Evolutionary conservation across 2,329 filamentous ascomycete genomes (phyloP), one percentile per base, ranked within the genome.

Genomic region (Scorias spongiosa): DNA sequence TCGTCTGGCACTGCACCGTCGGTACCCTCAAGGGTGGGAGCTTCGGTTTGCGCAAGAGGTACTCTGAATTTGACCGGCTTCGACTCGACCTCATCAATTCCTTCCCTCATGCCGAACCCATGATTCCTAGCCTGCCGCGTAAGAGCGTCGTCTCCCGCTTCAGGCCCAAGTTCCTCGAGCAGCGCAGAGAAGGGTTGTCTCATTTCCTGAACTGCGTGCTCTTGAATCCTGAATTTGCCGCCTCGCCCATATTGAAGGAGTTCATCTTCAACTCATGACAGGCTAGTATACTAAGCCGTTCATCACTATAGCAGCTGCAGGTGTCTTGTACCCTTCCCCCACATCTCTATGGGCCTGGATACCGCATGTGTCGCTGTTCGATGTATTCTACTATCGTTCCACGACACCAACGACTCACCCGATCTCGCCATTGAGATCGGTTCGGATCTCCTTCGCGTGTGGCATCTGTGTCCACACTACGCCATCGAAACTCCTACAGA

Each of bases 141-240:
- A 98, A 98, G 66, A 93, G 85, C 59, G 70, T 93, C 42, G 78
- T 96, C 43, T 89, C 71, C 54, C 72, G 72, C 49, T 94, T 95
- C 58, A 74, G 83, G 42, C 80, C 84, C 10, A 76, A 75, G 42
- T 96, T 98, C 61, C 71, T 98, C 14, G 88, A 95, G 62, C 80
- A 81, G 57, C 74, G 91, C 56, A 78, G 85, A 52, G 72, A 77
- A 37, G 89, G 88, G 5, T 68, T 98, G 46, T 80, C 85, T 58
- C 94, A 96, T 60, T 98, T 96, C 60, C 67, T 98, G 44, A 93
- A 93, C 59, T 95, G 88, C 65, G 80, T 95, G 48, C 66, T 96
- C 51, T 67, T 95, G 28, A 95, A 95, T 61, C 89, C 89, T 0
- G 87, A 95, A 62, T 95, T 95, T 58, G 84, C 87, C 29, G 83